phyloP scores from a whole-genome alignment of 345 rosid species.

The Cardamine occulta region DNA sequence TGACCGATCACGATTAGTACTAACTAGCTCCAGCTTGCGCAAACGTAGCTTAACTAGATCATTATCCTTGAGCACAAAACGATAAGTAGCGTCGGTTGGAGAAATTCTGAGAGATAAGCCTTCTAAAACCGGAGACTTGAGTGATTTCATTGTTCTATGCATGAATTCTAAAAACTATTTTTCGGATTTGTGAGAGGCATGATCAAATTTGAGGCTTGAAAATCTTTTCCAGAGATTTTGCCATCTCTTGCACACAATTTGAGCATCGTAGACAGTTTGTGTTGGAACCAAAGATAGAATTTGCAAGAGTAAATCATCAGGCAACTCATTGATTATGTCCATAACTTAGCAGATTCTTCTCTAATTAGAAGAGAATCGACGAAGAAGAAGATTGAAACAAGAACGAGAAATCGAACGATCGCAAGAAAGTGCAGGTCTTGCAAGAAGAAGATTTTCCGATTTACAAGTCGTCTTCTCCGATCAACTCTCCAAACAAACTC shows the following conservation, averaged over 20 bases:
- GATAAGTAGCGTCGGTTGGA: neutral
- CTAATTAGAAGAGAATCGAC: no score
- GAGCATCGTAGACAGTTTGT: neutral
- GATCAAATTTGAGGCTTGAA: neutral
- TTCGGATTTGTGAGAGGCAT: neutral
- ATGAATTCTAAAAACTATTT: neutral
- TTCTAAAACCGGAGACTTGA: slow-evolving; percentile 20
- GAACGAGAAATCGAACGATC: neutral
- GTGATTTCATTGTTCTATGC: neutral
- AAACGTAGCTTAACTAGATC: neutral
- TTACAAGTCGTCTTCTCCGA: neutral
- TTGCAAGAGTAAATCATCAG: neutral
- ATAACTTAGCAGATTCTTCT: neutral
- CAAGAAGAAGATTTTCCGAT: neutral
- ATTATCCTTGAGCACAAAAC: neutral
- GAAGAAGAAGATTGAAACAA: neutral
- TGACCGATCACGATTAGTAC: neutral
- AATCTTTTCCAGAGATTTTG: neutral
- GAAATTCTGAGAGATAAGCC: neutral
- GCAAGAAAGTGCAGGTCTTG: neutral
- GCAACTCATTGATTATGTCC: neutral
- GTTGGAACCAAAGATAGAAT: neutral
- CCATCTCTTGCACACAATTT: neutral
- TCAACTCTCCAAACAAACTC: neutral
- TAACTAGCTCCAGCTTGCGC: neutral